Base-by-base conservation (phyloP, 768 basidiomycete genomes). In the Roridomyces roridus region DNA sequence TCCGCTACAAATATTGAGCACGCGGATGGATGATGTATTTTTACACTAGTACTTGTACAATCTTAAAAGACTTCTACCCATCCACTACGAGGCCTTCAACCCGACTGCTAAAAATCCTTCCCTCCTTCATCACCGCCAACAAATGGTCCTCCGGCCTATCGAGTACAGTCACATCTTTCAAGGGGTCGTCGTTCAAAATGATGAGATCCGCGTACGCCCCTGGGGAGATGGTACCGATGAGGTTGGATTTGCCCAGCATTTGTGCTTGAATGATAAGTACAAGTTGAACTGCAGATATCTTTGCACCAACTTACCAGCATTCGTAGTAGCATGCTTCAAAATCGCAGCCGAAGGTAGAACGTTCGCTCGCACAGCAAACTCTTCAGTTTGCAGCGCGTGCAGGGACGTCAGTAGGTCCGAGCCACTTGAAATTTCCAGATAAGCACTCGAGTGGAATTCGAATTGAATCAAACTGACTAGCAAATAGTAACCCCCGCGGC, bases 371-470 rank as follows among this genome's bases (percentile, higher is more conserved):
- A 78, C 76, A 10, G 73, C 65, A 55, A 80, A 80, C 77, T 66
- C 65, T 34, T 66, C 75, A 69, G 73, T 81, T 67, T 73, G 83
- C 47, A 74, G 74, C 45, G 72, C 80, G 53, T 70, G 83, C 75
- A 76, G 78, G 53, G 69, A 83, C 35, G 65, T 80, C 51, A 72
- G 71, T 57, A 66, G 60, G 50, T 66, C 65, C 12, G 65, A 66
- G 15, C 65, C 65, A 25, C 65, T 66, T n/a, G n/a, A n/a, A n/a
- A n/a, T n/a, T 66, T n/a, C n/a, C n/a, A n/a, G n/a, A n/a, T n/a
- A n/a, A n/a, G n/a, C n/a, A n/a, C n/a, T n/a, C n/a, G n/a, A n/a
- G n/a, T n/a, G n/a, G n/a, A n/a, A n/a, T n/a, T n/a, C n/a, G n/a
- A n/a, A n/a, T n/a, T n/a, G n/a, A n/a, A n/a, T n/a, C n/a, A n/a